Evolutionary conservation across 108 stramenopile species (phyloP), one percentile per base, ranked within the genome.

Genomic region (Skeletonema potamos): DNA sequence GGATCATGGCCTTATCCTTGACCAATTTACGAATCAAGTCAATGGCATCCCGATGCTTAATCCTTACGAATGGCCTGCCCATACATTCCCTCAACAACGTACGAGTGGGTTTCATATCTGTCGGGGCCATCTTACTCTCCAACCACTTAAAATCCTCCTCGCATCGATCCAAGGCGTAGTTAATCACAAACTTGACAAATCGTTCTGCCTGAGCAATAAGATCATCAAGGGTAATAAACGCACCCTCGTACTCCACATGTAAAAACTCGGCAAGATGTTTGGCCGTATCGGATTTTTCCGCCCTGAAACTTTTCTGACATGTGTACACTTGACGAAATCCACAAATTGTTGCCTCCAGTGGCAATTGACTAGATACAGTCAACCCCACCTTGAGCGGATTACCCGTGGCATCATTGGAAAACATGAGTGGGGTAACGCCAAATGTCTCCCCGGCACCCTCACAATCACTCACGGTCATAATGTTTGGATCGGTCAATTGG

Each of bases 361-460:
- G 94, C 13, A 98, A 85, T 79, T 98, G 97, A 17, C 93, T 92
- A 6, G 92, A 93, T 0, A 98, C 97, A 12, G 97, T 97, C 64
- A 98, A 86, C 58, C 77, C 82, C 24, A 73, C 83, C 83, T 82
- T 76, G 32, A 69, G 54, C 17, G 64, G 89, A 55, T 86, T 82
- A 62, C 76, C 82, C 63, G 80, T 39, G 9, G 72, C 59, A 58
- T 85, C 86, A 37, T 82, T 85, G 43, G 73, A 67, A 70, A 87
- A 87, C 81, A 90, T 70, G 79, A 84, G 64, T 0, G 87, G 84
- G 2, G 79, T 89, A 10, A 98, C 92, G 1, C 73, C 70, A 76
- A 98, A 97, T 63, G 89, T 89, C 79, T 98, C 97, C 1, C 97
- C 97, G 5, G 97, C 97, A 12, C 97, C 97, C 88, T 98, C 97